These are phyloP conservation scores for Rhodotorula sp. DNA, from an alignment of 1,284 basidiomycete species.

Conservation along the genomic window DNA sequence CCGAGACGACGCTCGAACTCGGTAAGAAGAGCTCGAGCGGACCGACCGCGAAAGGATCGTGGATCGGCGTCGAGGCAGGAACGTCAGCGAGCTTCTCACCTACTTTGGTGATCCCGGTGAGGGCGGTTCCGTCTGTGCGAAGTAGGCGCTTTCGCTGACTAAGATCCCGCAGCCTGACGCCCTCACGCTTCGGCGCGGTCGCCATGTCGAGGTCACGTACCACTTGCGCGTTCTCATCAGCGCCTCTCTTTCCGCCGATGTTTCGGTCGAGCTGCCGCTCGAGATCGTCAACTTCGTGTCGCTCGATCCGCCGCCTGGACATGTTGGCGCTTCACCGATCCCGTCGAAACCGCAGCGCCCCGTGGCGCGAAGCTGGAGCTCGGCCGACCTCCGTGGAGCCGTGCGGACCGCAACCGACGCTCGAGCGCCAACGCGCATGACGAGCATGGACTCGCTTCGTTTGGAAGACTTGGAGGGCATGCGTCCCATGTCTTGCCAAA, in stretches of 20 bases:
- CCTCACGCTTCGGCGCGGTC: conserved; percentile 68
- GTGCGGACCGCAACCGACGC: background rate
- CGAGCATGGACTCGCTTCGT: conserved; percentile 31
- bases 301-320: conserved; percentile 66
- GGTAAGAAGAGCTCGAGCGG: conserved; percentile 64
- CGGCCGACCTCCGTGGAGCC: conserved; percentile 11
- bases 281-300: conserved; percentile 75
- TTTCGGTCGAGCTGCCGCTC: conserved; percentile 67
- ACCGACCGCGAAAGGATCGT: conserved; percentile 81
- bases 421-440: conserved; percentile 15
- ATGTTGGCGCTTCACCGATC: conserved; percentile 32
- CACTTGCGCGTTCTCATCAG: conserved; percentile 68
- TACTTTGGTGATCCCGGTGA: conserved; percentile 68
- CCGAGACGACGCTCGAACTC: conserved; percentile 65
- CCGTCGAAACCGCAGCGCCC: conserved; percentile 8
- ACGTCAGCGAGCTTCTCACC: conserved; percentile 63
- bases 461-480: conserved; percentile 33
- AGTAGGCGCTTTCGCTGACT: background rate
- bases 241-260: conserved; percentile 63
- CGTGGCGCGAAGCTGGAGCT: conserved; percentile 28
- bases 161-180: conserved; percentile 60
- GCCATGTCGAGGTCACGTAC: conserved; percentile 78
- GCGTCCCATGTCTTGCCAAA: conserved; percentile 6
- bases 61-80: conserved; percentile 70
- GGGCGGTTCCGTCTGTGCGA: conserved; percentile 44